Base-by-base conservation (phyloP, 73 alveolate species). In the Paramecium biaurelia region DNA sequence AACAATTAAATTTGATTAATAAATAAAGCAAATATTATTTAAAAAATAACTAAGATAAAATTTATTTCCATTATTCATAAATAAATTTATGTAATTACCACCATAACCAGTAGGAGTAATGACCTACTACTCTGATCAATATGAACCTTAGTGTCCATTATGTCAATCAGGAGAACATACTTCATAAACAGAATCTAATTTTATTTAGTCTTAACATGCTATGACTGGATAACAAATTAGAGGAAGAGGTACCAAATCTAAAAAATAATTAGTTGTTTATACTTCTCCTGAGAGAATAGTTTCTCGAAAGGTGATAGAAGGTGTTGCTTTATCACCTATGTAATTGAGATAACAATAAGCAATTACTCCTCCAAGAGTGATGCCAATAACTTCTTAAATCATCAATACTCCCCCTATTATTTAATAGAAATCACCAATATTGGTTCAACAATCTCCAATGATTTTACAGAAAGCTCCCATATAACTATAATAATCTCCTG, bases 121-220 rank as follows among this genome's bases (percentile, higher is more conserved):
- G 23, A 63, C 84, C 12, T 30, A 30, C 7, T 63, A 63, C 47
- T 63, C 84, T 32, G 84, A 63, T 63, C 24, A 63, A 63, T 63
- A 63, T 63, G 84, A 63, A 63, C 84, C 84, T 23, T 63, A 26
- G 12, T 63, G 84, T 32, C 84, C 84, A 23, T 26, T 30, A 30
- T 63, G 84, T 63, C 21, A 63, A 63, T 63, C 84, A 63, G 84
- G 84, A 63, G 84, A 26, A 14, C 84, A 63, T 63, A 14, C 84
- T 63, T 30, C 49, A 12, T 30, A 26, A 26, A 63, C 84, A 63
- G 84, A 63, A 63, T 10, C 43, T 0, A 63, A 63, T 63, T 63
- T 26, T 9, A 49, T 32, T 63, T 32, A 63, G 15, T 63, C 43
- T 12, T 11, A 49, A 11, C 49, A 26, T 14, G 41, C 41, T 2